Conservation (phyloP, 2,329 filamentous ascomycete species). For the Rutstroemia sp. region DNA sequence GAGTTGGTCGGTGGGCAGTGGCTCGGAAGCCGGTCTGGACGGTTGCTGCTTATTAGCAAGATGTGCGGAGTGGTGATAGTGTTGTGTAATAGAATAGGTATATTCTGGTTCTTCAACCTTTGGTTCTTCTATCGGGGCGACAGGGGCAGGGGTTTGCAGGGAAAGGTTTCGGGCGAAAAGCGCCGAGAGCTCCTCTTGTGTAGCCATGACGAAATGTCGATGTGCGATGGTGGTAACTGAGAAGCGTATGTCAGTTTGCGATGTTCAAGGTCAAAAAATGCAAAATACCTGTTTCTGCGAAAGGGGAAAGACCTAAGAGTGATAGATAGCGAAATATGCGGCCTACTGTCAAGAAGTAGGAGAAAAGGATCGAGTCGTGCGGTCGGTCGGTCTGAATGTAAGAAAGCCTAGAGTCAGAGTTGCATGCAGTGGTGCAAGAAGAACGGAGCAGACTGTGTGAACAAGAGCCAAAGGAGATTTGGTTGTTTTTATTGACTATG, state of each 20-base stretch:
- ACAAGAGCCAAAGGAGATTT: conserved; percentile 22
- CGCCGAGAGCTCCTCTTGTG: conserved; percentile 73
- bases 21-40: conserved; percentile 43
- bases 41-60: conserved; percentile 37
- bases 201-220: conserved; percentile 40
- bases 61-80: conserved; percentile 79
- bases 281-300: conserved; percentile 27
- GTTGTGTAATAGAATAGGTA: conserved; percentile 68
- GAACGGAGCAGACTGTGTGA: conserved; percentile 28
- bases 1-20: conserved; percentile 40
- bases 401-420: conserved; percentile 25
- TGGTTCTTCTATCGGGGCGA: conserved; percentile 29
- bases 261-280: conserved; percentile 8
- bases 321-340: conserved; percentile 21
- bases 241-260: background rate
- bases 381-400: conserved; percentile 16
- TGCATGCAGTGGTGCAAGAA: conserved; percentile 21
- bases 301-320: conserved; percentile 16
- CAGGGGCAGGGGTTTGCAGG: conserved; percentile 35
- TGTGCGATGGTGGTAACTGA: background rate
- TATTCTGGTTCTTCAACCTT: conserved; percentile 38
- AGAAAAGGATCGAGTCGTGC: conserved; percentile 4
- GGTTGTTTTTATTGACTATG: conserved; percentile 43
- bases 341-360: background rate
- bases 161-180: conserved; percentile 73